phyloP scores from a whole-genome alignment of 176 grass and related monocot species.

The Pontederia paniculata region DNA sequence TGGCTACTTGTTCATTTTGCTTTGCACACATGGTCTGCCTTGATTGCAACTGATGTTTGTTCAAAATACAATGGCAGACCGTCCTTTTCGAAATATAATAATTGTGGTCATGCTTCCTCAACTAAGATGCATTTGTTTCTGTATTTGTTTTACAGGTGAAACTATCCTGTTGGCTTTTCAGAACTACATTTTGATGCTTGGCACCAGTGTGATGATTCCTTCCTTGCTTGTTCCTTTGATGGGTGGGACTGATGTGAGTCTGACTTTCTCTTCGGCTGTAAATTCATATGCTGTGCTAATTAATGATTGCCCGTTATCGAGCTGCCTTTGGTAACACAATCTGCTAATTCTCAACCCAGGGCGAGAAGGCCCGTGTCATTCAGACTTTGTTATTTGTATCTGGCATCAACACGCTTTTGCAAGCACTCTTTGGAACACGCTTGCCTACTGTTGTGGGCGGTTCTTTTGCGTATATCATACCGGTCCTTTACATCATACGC shows the following conservation, averaged over 20 bases:
- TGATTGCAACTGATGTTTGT: too few relatives aligned
- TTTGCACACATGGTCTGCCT: too few relatives aligned
- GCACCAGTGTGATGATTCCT: conserved; percentile 39
- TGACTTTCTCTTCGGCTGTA: too few relatives aligned
- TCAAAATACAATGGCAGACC: too few relatives aligned
- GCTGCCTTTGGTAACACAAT: neutral
- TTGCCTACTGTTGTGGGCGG: conserved; percentile 33
- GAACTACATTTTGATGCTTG: conserved; percentile 38
- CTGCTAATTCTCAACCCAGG: neutral
- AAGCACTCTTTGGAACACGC: conserved; percentile 38
- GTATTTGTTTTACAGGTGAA: conserved; percentile 25
- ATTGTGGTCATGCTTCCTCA: too few relatives aligned
- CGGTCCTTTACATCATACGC: conserved; percentile 36
- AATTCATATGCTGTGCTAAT: too few relatives aligned
- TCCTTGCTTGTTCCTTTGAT: conserved; percentile 33
- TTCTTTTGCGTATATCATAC: conserved; percentile 37
- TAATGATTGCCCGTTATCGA: too few relatives aligned
- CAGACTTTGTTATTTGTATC: conserved; percentile 35
- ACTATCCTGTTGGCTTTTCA: conserved; percentile 38
- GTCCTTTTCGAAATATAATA: too few relatives aligned
- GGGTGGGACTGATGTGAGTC: conserved; percentile 34
- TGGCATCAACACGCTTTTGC: conserved; percentile 37
- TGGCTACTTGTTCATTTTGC: too few relatives aligned
- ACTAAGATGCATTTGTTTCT: too few relatives aligned
- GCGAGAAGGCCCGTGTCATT: conserved; percentile 35